A percentile compares a stretch with the other conserved stretches of the same genome.
Conservation (phyloP, 257 asterid genomes). For the Primulina tabacum region DNA sequence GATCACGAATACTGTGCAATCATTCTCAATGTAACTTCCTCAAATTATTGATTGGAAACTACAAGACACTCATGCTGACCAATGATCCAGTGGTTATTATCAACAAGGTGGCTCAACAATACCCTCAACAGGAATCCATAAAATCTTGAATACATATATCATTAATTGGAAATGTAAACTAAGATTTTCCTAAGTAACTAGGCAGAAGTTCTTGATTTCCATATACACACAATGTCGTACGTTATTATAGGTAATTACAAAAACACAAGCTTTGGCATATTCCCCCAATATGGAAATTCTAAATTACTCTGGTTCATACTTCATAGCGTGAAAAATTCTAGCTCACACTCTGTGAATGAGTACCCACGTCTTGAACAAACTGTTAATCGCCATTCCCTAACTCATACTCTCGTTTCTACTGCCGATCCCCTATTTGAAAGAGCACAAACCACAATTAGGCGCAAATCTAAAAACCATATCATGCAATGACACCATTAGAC, state of each 20-base stretch:
- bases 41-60: neutral
- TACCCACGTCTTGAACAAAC: neutral
- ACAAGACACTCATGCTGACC: neutral
- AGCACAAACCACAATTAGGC: neutral
- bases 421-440: neutral
- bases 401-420: neutral
- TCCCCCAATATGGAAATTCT: neutral
- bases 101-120: neutral
- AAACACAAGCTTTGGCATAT: neutral
- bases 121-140: neutral
- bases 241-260: neutral
- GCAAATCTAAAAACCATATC: too few relatives aligned
- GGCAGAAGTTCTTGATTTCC: neutral
- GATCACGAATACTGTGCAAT: neutral
- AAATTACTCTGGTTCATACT: too few relatives aligned
- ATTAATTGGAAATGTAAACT: neutral
- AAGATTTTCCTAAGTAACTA: neutral
- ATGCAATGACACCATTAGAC: too few relatives aligned
- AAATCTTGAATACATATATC: neutral
- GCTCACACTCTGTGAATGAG: too few relatives aligned
- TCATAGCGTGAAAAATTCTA: too few relatives aligned
- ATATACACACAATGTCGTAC: neutral
- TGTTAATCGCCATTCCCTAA: neutral
- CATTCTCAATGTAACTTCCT: neutral
- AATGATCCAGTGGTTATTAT: neutral